Evolutionary conservation across 2,329 filamentous ascomycete species (phyloP), one percentile per base, ranked within the genome.

Genomic region (Septoria linicola): DNA sequence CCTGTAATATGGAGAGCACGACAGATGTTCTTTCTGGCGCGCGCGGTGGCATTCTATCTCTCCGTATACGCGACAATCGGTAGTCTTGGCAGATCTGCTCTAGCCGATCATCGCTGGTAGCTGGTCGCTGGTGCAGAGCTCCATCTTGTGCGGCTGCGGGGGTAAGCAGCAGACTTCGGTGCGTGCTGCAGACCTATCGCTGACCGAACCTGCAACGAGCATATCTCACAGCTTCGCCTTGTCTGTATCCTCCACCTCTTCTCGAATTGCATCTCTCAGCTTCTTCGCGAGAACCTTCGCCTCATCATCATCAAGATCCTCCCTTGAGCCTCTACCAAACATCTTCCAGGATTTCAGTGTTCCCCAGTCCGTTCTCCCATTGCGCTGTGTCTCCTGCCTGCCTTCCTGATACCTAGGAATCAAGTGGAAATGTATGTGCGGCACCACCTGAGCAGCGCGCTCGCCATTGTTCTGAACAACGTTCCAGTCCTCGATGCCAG

Each of bases 401-500:
- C 65, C 70, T 31, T 91, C 68, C 47, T 68, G 65, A 58, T 68
- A 90, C 31, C 92, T 76, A 0, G 92, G 92, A 27, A 99, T 95
- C 45, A 97, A 80, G 63, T 99, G 93, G 68, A 95, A 97, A 70
- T 99, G 92, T 41, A 95, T 85, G 70, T 97, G 92, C 17, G 87
- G 87, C 1, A 97, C 90, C 13, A 96, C 89, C 73, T 97, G 92
- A 2, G 90, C 90, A 2, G 92, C 92, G 25, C 89, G 82, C 3
- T 84, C 84, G 13, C 92, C 82, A 63, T 96, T 97, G 68, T 97
- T 97, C 74, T 97, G 92, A 49, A 97, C 89, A 23, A 97, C 83
- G 70, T 99, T 99, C 43, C 92, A 97, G 72, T 96, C 91, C 43
- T 77, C 77, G 1, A 89, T 81, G 8, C 84, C 86, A 2, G 85